A percentile compares a stretch with the other conserved stretches of the same genome.
Evolutionary conservation across 768 basidiomycete species (phyloP).

Genomic region (Naganishia kalamii): DNA sequence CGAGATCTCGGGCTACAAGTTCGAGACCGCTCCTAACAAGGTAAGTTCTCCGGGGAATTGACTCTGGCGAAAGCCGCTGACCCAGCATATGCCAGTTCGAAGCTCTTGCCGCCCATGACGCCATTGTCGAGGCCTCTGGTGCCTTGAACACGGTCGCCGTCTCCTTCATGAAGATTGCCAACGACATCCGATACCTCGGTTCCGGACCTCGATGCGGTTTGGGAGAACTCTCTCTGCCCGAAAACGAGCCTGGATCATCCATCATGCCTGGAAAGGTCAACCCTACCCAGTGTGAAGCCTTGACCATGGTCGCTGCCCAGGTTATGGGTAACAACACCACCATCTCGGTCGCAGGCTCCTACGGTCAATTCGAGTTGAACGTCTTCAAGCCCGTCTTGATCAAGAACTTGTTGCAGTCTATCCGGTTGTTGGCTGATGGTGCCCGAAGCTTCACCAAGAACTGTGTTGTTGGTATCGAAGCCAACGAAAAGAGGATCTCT

Average conservation of each 20-base stretch:
- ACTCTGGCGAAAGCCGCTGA: background rate
- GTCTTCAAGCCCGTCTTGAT: constrained; percentile 99
- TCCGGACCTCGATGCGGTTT: constrained; percentile 97
- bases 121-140: constrained; percentile 92
- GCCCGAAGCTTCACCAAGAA: constrained; percentile 91
- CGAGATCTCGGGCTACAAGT: constrained; percentile 79
- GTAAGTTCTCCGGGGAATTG: constrained; percentile 44
- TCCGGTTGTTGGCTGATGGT: constrained; percentile 89
- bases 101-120: constrained; percentile 95
- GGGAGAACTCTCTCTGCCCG: constrained; percentile 86
- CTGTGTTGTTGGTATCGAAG: constrained; percentile 91
- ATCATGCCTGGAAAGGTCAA: constrained; percentile 99
- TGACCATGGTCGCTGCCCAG: constrained; percentile 98
- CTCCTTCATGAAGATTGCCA: constrained; percentile 98
- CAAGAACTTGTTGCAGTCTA: constrained; percentile 94
- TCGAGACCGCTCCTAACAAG: constrained; percentile 98
- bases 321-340: constrained; percentile 96
- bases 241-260: constrained; percentile 97
- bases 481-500: constrained; percentile 89
- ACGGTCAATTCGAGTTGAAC: constrained; percentile 98
- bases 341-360: constrained; percentile 85
- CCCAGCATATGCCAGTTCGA: constrained; percentile 64
- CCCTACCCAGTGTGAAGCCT: constrained; percentile 96
- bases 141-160: constrained; percentile 94
- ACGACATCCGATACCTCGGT: constrained; percentile 94